phyloP scores from a whole-genome alignment of 2,329 filamentous ascomycete species.

The Didymella keratinophila region DNA sequence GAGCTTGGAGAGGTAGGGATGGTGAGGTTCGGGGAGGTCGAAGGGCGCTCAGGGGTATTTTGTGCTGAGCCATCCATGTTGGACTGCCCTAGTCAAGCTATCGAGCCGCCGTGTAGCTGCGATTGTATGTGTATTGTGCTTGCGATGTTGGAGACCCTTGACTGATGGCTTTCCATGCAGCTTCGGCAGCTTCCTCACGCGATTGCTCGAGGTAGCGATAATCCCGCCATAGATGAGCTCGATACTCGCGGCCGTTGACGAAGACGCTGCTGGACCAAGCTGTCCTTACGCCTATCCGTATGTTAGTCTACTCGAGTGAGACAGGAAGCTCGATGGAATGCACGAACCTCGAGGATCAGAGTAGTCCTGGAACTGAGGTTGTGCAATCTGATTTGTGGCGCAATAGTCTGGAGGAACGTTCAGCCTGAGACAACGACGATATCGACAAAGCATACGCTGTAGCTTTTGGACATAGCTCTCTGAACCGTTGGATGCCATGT shows the following conservation, averaged over 20 bases:
- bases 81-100: conserved; percentile 18
- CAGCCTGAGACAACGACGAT: conserved; percentile 20
- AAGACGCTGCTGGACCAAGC: conserved; percentile 49
- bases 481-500: conserved; percentile 38
- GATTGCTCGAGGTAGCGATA: conserved; percentile 49
- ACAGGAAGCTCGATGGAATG: neutral
- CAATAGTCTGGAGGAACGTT: conserved; percentile 39
- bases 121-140: conserved; percentile 30
- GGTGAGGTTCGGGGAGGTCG: neutral
- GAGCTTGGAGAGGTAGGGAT: no score
- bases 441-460: conserved; percentile 37
- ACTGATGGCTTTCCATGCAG: conserved; percentile 44
- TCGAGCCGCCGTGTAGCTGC: conserved; percentile 32
- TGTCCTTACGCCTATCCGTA: conserved; percentile 41
- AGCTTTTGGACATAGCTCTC: conserved; percentile 46
- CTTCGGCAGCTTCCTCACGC: conserved; percentile 48
- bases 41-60: neutral
- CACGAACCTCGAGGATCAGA: conserved; percentile 47
- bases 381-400: conserved; percentile 44
- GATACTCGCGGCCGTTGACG: conserved; percentile 46
- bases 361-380: conserved; percentile 49
- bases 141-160: conserved; percentile 18
- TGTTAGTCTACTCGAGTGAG: conserved; percentile 21
- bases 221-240: conserved; percentile 47
- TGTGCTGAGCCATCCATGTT: neutral